Conservation (phyloP, 1,284 basidiomycete genomes). For the Heterobasidion parviporum region DNA sequence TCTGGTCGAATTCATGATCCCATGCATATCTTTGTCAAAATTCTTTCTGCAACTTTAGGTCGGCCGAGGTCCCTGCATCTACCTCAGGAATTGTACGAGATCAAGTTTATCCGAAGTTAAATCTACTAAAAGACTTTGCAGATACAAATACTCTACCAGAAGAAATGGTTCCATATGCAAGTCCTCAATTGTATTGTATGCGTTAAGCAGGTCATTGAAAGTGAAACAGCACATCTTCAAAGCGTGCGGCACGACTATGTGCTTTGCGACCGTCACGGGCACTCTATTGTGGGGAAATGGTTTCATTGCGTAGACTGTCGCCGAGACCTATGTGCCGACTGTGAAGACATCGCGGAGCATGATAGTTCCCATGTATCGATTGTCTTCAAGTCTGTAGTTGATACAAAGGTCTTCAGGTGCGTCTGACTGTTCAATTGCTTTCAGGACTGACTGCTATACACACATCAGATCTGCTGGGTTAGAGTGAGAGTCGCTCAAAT, state of each 20-base stretch:
- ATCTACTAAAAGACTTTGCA: not conserved
- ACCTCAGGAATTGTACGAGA: not conserved
- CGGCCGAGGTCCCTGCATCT: not conserved
- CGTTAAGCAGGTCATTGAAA: not conserved
- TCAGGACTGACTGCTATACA: too few species aligned
- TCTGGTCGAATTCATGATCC: slow-evolving; percentile 77
- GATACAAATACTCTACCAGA: not conserved
- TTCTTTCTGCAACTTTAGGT: slow-evolving; percentile 42
- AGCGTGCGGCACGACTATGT: not conserved
- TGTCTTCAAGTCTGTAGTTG: not conserved
- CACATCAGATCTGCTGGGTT: too few species aligned
- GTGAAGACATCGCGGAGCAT: not conserved
- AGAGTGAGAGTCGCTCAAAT: too few species aligned
- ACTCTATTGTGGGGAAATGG: slow-evolving; percentile 36
- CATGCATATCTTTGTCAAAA: slow-evolving; percentile 79
- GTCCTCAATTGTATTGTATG: not conserved
- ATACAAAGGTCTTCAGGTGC: not conserved
- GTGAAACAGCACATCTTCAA: not conserved
- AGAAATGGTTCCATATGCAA: not conserved
- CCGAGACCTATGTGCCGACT: not conserved
- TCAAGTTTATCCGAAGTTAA: not conserved
- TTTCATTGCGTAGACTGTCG: not conserved
- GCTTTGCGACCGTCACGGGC: slow-evolving; percentile 74
- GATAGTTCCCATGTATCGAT: not conserved
- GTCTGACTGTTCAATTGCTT: not conserved